These are phyloP conservation scores for Paecilomyces dactylethromorphus DNA, from an alignment of 2,329 filamentous ascomycete species.

Conservation along the genomic window DNA sequence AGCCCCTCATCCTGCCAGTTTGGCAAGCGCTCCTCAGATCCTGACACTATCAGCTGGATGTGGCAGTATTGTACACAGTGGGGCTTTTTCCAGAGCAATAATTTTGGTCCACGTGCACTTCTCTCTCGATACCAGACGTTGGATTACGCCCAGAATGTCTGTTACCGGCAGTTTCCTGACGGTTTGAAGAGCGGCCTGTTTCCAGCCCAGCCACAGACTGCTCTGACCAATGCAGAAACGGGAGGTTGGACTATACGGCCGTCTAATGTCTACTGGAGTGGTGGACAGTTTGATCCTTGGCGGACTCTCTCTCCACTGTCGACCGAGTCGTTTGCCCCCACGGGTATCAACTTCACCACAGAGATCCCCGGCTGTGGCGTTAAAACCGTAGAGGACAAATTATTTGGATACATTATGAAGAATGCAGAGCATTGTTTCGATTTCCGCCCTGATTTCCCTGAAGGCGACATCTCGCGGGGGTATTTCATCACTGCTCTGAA, in stretches of 20 bases:
- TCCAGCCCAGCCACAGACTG: conserved; percentile 33
- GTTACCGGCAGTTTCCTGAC: conserved; percentile 43
- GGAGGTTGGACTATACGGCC: conserved; percentile 49
- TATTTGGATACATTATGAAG: conserved; percentile 44
- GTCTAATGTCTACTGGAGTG: conserved; percentile 46
- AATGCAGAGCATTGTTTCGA: conserved; percentile 47
- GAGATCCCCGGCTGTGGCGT: conserved; percentile 39
- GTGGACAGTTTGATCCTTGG: conserved; percentile 49
- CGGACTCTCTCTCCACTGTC: conserved; percentile 40
- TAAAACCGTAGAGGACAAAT: conserved; percentile 22
- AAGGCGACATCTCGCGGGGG: conserved; percentile 25
- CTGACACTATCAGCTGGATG: conserved; percentile 38
- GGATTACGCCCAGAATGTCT: conserved; percentile 38
- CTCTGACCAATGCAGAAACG: conserved; percentile 36
- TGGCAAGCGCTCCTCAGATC: conserved; percentile 24
- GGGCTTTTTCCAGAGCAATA: conserved; percentile 46
- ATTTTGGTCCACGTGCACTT: conserved; percentile 42
- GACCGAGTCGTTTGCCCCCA: conserved; percentile 34
- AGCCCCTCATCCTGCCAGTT: conserved; percentile 31
- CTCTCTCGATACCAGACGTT: conserved; percentile 43
- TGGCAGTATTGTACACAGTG: conserved; percentile 51
- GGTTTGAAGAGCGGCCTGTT: conserved; percentile 33
- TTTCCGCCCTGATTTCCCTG: conserved; percentile 28
- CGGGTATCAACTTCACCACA: conserved; percentile 28
- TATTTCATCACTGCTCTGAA: conserved; percentile 37